These are phyloP conservation scores for Daldinia sp. DNA, from an alignment of 2,329 filamentous ascomycete genomes.

Conservation along the genomic window DNA sequence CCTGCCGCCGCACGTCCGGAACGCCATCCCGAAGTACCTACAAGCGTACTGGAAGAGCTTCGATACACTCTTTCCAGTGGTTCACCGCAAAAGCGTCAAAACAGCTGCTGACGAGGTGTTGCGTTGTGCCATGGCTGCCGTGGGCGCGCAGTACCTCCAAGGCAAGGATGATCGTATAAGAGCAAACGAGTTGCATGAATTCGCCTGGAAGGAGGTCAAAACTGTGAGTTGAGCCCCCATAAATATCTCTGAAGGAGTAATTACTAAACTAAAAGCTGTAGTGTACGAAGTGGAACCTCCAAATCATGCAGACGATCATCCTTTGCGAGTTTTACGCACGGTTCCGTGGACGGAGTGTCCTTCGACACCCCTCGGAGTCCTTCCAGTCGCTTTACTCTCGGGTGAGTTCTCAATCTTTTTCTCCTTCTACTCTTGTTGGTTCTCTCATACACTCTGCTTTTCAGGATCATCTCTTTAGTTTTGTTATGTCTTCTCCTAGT, in stretches of 20 bases:
- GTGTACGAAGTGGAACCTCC: slow-evolving; percentile 63
- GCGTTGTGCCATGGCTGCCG: slow-evolving; percentile 67
- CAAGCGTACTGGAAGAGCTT: slow-evolving; percentile 67
- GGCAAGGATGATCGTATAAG: slow-evolving; percentile 63
- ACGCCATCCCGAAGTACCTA: slow-evolving; percentile 63
- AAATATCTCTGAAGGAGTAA: background rate
- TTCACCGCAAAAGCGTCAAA: slow-evolving; percentile 63
- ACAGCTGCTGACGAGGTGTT: slow-evolving; percentile 59
- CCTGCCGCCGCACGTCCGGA: slow-evolving; percentile 54
- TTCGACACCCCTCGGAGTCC: slow-evolving; percentile 60
- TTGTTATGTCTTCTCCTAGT: slow-evolving; percentile 50
- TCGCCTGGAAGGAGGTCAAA: slow-evolving; percentile 63
- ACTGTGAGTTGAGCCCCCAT: slow-evolving; percentile 57
- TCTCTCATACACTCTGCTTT: slow-evolving; percentile 50
- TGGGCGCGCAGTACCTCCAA: slow-evolving; percentile 64
- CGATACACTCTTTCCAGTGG: slow-evolving; percentile 62
- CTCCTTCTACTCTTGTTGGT: slow-evolving; percentile 50
- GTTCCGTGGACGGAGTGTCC: slow-evolving; percentile 65
- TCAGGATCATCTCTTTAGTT: slow-evolving; percentile 53
- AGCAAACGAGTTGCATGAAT: slow-evolving; percentile 64
- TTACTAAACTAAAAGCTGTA: slow-evolving; percentile 47
- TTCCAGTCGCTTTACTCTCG: slow-evolving; percentile 66
- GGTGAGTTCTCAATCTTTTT: slow-evolving; percentile 59
- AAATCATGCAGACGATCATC: slow-evolving; percentile 66
- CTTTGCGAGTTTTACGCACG: slow-evolving; percentile 68